A percentile compares a stretch with the other conserved stretches of the same genome.
Conservation (phyloP, 257 asterid species). For the Nicotiana benthamiana region DNA sequence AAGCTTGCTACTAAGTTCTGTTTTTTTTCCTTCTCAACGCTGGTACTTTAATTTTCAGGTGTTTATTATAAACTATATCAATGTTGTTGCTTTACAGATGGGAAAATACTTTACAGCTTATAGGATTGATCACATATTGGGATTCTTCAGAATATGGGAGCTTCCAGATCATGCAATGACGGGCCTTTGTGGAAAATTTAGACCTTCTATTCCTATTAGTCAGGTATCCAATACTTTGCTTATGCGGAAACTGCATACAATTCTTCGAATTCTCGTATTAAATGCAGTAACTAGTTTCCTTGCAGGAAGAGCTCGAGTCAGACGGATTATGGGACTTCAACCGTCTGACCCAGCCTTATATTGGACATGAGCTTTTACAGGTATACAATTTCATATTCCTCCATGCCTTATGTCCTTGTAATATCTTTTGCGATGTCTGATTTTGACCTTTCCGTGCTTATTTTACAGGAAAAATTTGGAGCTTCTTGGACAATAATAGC, state of each 20-base stretch:
- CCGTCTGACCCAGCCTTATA: slow-evolving; percentile 75
- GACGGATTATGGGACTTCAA: slow-evolving; percentile 97
- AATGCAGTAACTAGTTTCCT: background rate
- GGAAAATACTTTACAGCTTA: slow-evolving; percentile 93
- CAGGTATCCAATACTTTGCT: slow-evolving; percentile 34
- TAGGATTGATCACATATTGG: slow-evolving; percentile 90
- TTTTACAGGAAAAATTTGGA: slow-evolving; percentile 79
- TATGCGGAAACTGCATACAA: background rate
- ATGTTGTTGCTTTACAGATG: slow-evolving; percentile 47
- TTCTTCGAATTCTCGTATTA: background rate
- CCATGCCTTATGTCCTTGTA: background rate
- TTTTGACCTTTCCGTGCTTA: background rate
- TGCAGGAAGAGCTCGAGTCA: slow-evolving; percentile 84
- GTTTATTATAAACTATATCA: background rate
- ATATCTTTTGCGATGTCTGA: background rate
- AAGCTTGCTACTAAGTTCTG: background rate
- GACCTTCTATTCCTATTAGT: slow-evolving; percentile 91
- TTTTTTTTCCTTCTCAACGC: background rate
- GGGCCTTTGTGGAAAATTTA: slow-evolving; percentile 94
- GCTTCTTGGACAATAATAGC: slow-evolving; percentile 74
- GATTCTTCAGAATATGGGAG: slow-evolving; percentile 98
- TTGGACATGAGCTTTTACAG: slow-evolving; percentile 47
- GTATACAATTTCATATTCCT: slow-evolving; percentile 22
- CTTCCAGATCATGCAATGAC: slow-evolving; percentile 93
- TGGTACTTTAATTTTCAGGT: background rate